A percentile compares a stretch with the other conserved stretches of the same genome.
phyloP scores from a whole-genome alignment of 345 rosid species.

The Lumnitzera littorea region DNA sequence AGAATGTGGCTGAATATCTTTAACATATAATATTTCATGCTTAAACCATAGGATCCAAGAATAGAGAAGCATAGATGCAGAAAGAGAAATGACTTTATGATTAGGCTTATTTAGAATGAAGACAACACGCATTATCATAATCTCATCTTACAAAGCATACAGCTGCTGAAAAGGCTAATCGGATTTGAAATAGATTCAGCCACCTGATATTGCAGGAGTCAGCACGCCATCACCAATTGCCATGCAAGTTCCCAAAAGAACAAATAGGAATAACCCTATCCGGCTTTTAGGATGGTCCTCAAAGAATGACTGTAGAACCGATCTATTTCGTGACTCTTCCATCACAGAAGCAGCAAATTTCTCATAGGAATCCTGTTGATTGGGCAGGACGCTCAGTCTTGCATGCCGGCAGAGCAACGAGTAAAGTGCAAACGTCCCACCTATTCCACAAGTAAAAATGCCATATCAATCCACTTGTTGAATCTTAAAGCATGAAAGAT shows the following conservation, averaged over 20 bases:
- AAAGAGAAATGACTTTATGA: too few relatives aligned
- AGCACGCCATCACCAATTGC: constrained; percentile 70
- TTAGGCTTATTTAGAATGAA: too few relatives aligned
- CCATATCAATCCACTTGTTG: too few relatives aligned
- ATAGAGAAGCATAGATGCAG: too few relatives aligned
- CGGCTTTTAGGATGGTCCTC: constrained; percentile 49
- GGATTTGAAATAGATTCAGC: background rate
- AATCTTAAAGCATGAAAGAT: too few relatives aligned
- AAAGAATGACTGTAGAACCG: constrained; percentile 42
- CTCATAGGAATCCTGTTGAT: constrained; percentile 80
- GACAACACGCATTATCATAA: too few relatives aligned
- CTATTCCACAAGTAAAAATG: constrained; percentile 25
- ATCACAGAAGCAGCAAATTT: constrained; percentile 50
- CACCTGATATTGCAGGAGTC: constrained; percentile 89
- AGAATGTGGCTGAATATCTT: too few relatives aligned
- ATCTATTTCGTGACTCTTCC: constrained; percentile 40
- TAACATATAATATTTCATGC: too few relatives aligned
- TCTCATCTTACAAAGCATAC: too few relatives aligned
- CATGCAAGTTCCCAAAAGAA: constrained; percentile 75
- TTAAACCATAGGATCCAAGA: too few relatives aligned
- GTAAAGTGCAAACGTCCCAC: constrained; percentile 86
- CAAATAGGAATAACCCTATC: constrained; percentile 46
- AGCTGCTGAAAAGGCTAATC: background rate
- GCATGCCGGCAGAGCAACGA: constrained; percentile 84
- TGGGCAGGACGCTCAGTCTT: constrained; percentile 59